Percentiles rank a stretch among this genome's conserved stretches.
phyloP scores from a whole-genome alignment of 2,329 filamentous ascomycete species.

The Parastagonospora nodorum region DNA sequence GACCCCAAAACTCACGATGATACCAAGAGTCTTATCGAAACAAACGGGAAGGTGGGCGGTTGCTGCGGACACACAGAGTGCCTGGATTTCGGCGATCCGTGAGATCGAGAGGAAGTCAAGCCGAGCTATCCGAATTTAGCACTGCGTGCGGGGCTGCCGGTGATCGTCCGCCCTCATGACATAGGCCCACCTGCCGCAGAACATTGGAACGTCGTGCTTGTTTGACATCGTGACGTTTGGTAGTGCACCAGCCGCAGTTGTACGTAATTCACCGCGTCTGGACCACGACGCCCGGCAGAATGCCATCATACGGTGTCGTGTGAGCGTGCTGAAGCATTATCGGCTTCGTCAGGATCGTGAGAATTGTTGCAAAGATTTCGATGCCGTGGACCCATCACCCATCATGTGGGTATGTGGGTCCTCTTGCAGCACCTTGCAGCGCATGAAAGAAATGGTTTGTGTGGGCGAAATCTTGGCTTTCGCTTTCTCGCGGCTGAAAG shows the following conservation, averaged over 20 bases:
- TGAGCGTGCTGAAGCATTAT: constrained; percentile 3
- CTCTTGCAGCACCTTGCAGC: constrained; percentile 5
- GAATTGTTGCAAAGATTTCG: background rate
- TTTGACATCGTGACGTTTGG: constrained; percentile 35
- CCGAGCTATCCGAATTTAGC: constrained; percentile 27
- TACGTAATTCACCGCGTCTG: constrained; percentile 29
- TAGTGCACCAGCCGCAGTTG: constrained; percentile 17
- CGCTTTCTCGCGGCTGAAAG: constrained; percentile 31
- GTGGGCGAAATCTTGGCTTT: constrained; percentile 27
- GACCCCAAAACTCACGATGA: constrained; percentile 4
- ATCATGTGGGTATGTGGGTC: constrained; percentile 12
- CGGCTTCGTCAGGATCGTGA: constrained; percentile 6
- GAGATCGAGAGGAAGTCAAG: constrained; percentile 12
- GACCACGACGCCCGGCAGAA: constrained; percentile 10
- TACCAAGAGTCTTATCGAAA: constrained; percentile 14
- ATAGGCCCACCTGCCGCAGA: constrained; percentile 23
- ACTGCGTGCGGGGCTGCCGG: constrained; percentile 18
- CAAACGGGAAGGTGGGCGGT: constrained; percentile 25
- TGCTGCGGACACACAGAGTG: constrained; percentile 10
- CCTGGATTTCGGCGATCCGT: constrained; percentile 13
- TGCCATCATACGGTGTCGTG: constrained; percentile 27
- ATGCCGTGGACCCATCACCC: constrained; percentile 2
- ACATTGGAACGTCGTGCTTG: constrained; percentile 18
- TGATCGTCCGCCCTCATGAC: constrained; percentile 37
- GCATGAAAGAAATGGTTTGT: constrained; percentile 18